These are phyloP conservation scores for Ramaria rubella DNA, from an alignment of 768 basidiomycete species.

Conservation along the genomic window DNA sequence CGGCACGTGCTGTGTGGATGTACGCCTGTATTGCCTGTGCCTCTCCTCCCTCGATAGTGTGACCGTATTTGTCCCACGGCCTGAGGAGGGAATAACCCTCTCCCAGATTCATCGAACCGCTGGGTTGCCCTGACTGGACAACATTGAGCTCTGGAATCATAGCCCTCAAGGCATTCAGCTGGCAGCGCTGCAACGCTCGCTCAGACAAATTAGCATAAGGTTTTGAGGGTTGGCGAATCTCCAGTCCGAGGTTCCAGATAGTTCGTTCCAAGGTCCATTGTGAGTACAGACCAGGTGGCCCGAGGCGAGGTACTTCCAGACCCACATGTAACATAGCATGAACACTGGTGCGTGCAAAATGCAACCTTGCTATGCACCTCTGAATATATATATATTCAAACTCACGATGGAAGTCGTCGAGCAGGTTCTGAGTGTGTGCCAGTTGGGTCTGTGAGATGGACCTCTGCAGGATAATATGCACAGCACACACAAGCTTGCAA, in stretches of 20 bases:
- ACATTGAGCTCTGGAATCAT: neutral
- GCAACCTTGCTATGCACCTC: neutral
- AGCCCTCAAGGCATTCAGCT: conserved; percentile 1
- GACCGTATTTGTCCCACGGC: neutral
- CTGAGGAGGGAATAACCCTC: neutral
- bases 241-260: neutral
- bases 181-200: neutral
- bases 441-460: neutral
- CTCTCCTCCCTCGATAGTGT: neutral
- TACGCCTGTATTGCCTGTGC: neutral
- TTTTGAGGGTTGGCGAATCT: neutral
- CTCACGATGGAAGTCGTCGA: neutral
- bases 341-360: conserved; percentile 1
- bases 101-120: neutral
- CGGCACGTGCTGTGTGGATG: too few relatives aligned
- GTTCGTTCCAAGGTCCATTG: neutral
- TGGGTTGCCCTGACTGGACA: neutral
- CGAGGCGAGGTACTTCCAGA: conserved; percentile 1
- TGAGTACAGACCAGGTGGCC: neutral
- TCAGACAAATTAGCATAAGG: conserved; percentile 3
- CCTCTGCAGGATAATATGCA: neutral
- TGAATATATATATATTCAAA: neutral
- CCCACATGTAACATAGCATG: conserved; percentile 2
- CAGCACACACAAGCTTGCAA: conserved; percentile 13
- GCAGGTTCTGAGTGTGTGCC: neutral